These are phyloP conservation scores for Trichoderma endophyticum DNA, from an alignment of 2,329 filamentous ascomycete genomes.

Conservation along the genomic window DNA sequence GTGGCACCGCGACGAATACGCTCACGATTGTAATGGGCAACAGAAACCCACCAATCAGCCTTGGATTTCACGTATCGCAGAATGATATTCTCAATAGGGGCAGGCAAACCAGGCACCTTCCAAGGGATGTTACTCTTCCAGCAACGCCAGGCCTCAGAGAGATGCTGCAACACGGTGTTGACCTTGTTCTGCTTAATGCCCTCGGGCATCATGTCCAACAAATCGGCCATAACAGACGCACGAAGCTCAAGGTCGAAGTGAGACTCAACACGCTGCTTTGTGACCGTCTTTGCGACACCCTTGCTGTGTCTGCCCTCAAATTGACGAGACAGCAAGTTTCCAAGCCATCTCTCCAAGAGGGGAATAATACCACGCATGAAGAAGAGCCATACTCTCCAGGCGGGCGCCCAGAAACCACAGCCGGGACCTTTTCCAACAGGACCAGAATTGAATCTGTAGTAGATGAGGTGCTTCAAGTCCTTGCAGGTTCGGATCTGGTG, in stretches of 20 bases:
- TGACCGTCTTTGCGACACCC: conserved; percentile 97
- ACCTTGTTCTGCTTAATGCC: conserved; percentile 99
- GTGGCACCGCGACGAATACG: conserved; percentile 94
- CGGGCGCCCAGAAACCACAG: conserved; percentile 98
- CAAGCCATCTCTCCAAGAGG: conserved; percentile 92
- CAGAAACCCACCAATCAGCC: conserved; percentile 99
- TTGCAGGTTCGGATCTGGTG: conserved; percentile 99
- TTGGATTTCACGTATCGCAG: conserved; percentile 98
- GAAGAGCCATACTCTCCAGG: conserved; percentile 98
- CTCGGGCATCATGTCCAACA: conserved; percentile 99
- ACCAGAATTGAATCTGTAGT: conserved; percentile 97
- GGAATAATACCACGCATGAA: conserved; percentile 99
- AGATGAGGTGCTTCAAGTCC: conserved; percentile 97
- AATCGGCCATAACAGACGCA: conserved; percentile 96
- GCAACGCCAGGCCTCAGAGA: conserved; percentile 97
- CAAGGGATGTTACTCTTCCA: conserved; percentile 99
- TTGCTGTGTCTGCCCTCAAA: conserved; percentile 99
- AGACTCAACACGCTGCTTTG: conserved; percentile 97
- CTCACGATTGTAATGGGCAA: conserved; percentile 97
- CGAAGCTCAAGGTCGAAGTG: conserved; percentile 97
- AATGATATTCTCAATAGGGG: conserved; percentile 98
- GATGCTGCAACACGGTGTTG: conserved; percentile 93
- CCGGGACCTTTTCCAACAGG: conserved; percentile 96
- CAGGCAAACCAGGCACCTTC: conserved; percentile 96
- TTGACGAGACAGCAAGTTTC: conserved; percentile 92